Base-by-base conservation (phyloP, 371 early-diverging fungal genomes). In the Rhizopus stolonifer region DNA sequence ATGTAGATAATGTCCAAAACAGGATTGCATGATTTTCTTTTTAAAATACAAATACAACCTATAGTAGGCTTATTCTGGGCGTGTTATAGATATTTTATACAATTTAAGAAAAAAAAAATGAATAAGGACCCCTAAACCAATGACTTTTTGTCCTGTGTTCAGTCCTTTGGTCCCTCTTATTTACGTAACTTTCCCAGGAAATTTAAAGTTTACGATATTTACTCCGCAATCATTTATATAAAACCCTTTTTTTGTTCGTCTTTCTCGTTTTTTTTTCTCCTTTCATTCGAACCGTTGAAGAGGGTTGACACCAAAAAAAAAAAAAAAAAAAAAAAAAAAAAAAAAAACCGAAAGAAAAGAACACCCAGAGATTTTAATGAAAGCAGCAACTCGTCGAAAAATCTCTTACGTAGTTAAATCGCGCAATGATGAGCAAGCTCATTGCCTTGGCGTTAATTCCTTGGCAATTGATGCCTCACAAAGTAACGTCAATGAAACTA, bases 391-490 rank as follows among this genome's bases (percentile, higher is more conserved):
- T 43, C 79, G 75, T 50, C 74, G 73, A 10, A 74, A 74, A 44
- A 68, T 85, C 39, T 82, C 85, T 26, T 85, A 85, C 55, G 83
- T 85, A 40, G 75, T 85, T 26, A 76, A 77, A 46, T 72, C 64
- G 52, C 55, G 69, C 31, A 77, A 75, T 53, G 72, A 71, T 43
- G 68, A 70, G 44, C 69, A 71, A 47, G 81, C 80, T 9, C 88
- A 88, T 60, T 81, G 81, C 44, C 69, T 88, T 31, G 92, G 91
- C 29, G 81, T 91, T 36, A 91, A 90, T 65, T 78, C 87, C 4
- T 77, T 93, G 15, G 86, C 87, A 4, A 74, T 90, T 26, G 88
- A 90, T 60, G 61, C 71, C 33, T 29, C 51, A 46, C 42, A 29
- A 39, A 44, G 56, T 17, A 58, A 40, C n/a, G 14, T 11, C n/a